Conservation (phyloP, 176 grass and related monocot genomes). For the Aegilops umbellulata region DNA sequence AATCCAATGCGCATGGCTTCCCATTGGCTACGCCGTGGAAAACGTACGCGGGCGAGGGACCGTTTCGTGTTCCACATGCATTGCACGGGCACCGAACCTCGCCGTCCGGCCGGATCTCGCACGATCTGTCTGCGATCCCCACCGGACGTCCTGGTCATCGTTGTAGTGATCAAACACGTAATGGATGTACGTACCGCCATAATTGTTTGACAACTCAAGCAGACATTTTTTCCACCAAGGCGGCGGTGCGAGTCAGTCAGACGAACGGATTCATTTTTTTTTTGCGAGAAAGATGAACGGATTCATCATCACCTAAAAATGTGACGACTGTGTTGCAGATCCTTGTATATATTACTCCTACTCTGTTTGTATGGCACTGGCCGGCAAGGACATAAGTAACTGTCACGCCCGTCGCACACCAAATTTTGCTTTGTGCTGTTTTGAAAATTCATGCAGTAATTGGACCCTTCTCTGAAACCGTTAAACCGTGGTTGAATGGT, state of each 20-base stretch:
- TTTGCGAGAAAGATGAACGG: too few species aligned
- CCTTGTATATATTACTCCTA: too few species aligned
- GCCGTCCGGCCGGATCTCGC: not conserved
- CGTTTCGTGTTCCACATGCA: not conserved
- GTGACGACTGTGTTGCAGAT: not conserved
- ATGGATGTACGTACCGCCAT: not conserved
- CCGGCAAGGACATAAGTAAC: too few species aligned
- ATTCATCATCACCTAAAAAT: not conserved
- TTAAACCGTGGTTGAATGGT: too few species aligned
- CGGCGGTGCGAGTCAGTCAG: too few species aligned
- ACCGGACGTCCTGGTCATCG: not conserved
- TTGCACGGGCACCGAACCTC: not conserved
- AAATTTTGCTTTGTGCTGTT: too few species aligned
- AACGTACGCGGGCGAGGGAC: not conserved
- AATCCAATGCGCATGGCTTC: not conserved
- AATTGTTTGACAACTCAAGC: not conserved
- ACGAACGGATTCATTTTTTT: not conserved
- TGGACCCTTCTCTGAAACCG: too few species aligned
- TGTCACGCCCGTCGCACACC: too few species aligned
- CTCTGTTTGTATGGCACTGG: too few species aligned
- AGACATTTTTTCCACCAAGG: not conserved
- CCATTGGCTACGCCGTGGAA: constrained; percentile 25
- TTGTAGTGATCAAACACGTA: not conserved
- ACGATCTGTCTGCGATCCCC: not conserved
- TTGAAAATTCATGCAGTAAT: too few species aligned